Conservation (phyloP, 306 rosid species). For the Pyrus communis region DNA sequence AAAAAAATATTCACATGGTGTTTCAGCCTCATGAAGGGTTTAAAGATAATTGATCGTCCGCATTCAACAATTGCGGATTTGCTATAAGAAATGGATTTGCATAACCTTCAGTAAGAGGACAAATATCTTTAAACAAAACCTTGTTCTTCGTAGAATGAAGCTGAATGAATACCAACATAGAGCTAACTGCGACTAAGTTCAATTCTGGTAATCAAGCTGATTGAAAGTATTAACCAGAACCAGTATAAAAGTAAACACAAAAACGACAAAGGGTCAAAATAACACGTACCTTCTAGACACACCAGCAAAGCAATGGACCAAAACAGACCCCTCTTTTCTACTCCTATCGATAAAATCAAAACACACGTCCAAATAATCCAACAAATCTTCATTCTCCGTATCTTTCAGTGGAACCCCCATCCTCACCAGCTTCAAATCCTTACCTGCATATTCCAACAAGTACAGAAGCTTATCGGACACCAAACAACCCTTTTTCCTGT, state of each 20-base stretch:
- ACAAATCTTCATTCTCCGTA: constrained; percentile 63
- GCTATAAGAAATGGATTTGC: background rate
- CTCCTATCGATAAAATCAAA: constrained; percentile 68
- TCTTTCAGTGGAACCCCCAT: constrained; percentile 89
- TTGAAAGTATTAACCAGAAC: background rate
- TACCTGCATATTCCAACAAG: constrained; percentile 71
- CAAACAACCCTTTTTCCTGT: constrained; percentile 35
- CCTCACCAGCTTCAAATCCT: constrained; percentile 65
- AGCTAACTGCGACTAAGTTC: background rate
- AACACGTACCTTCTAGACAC: constrained; percentile 83
- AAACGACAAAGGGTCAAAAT: background rate
- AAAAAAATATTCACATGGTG: background rate
- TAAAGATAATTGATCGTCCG: background rate
- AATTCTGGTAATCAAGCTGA: background rate
- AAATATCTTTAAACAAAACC: background rate
- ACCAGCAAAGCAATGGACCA: constrained; percentile 96
- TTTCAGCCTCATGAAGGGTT: background rate
- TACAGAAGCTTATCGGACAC: constrained; percentile 53
- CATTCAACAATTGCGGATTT: background rate
- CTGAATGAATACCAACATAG: background rate
- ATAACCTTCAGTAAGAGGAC: background rate
- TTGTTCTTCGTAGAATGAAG: background rate
- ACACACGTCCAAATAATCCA: constrained; percentile 80
- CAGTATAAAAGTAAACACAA: background rate
- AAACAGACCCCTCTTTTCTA: constrained; percentile 72